A percentile compares a stretch with the other conserved stretches of the same genome.
Conservation (phyloP, 208 protist species). For the Leishmania gerbilli region DNA sequence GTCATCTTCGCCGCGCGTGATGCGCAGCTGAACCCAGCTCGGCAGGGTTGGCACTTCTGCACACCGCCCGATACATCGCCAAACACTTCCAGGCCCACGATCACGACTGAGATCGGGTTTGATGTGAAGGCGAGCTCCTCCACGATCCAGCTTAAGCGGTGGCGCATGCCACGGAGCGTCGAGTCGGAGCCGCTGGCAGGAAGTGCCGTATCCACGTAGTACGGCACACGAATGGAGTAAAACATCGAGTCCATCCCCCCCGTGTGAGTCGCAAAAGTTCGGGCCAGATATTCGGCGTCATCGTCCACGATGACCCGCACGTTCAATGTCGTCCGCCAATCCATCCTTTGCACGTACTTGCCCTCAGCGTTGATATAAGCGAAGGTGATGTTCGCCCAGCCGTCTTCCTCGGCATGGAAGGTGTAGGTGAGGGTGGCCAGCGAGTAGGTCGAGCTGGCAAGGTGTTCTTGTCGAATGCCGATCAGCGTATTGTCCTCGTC, state of each 20-base stretch:
- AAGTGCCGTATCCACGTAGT: background rate
- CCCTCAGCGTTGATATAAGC: background rate
- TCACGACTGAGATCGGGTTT: background rate
- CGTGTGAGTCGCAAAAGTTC: background rate
- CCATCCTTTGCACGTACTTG: background rate
- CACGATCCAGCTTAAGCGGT: constrained; percentile 3
- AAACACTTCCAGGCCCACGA: constrained; percentile 14
- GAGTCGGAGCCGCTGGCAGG: background rate
- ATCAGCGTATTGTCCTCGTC: background rate
- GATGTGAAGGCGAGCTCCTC: background rate
- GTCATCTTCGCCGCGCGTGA: background rate
- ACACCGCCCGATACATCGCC: constrained; percentile 17
- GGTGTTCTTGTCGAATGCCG: constrained; percentile 8
- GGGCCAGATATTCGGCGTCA: background rate
- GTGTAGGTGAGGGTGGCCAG: background rate
- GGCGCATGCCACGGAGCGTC: background rate
- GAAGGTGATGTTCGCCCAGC: constrained; percentile 9
- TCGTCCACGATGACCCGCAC: background rate
- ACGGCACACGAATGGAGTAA: background rate
- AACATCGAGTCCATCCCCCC: background rate
- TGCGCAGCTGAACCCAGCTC: constrained; percentile 7
- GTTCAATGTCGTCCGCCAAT: background rate
- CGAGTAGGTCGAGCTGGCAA: background rate
- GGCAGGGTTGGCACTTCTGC: constrained; percentile 12
- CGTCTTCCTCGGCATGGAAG: constrained; percentile 1